Evolutionary conservation across 306 rosid species (phyloP).

Genomic region (Cicer yamashitae): DNA sequence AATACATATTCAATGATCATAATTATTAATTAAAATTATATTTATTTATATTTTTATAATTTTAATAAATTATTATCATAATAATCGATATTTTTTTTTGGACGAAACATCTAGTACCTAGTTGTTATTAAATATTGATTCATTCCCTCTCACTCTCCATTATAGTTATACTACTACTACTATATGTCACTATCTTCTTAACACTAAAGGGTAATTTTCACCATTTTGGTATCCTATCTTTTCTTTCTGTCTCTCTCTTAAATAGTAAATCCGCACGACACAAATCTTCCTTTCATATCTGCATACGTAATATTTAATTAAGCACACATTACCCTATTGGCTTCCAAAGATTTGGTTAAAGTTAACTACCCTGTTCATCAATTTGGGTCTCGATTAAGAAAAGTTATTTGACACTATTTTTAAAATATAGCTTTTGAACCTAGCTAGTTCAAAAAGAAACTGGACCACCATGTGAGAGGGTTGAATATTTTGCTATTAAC

Average conservation of each 20-base stretch:
- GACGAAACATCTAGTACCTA: too few species aligned
- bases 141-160: neutral
- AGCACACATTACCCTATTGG: neutral
- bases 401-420: neutral
- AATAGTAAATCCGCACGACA: slow-evolving; percentile 26
- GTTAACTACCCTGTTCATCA: neutral
- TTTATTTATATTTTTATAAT: too few species aligned
- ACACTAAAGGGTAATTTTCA: neutral
- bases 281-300: slow-evolving; percentile 41
- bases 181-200: neutral
- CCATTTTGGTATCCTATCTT: slow-evolving; percentile 13
- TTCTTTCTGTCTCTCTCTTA: slow-evolving; percentile 24
- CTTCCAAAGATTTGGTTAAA: neutral
- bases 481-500: slow-evolving; percentile 36
- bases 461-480: slow-evolving; percentile 53
- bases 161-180: neutral
- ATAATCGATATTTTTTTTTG: too few species aligned
- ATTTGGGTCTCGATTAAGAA: neutral
- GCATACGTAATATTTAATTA: neutral
- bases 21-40: too few species aligned
- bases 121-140: too few species aligned
- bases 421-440: neutral
- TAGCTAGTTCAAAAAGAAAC: slow-evolving; percentile 5
- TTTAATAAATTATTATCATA: too few species aligned
- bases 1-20: too few species aligned